Percentiles rank a stretch among this genome's conserved stretches.
Conservation (phyloP, 2,329 filamentous ascomycete species). For the Metarhizium rileyi region DNA sequence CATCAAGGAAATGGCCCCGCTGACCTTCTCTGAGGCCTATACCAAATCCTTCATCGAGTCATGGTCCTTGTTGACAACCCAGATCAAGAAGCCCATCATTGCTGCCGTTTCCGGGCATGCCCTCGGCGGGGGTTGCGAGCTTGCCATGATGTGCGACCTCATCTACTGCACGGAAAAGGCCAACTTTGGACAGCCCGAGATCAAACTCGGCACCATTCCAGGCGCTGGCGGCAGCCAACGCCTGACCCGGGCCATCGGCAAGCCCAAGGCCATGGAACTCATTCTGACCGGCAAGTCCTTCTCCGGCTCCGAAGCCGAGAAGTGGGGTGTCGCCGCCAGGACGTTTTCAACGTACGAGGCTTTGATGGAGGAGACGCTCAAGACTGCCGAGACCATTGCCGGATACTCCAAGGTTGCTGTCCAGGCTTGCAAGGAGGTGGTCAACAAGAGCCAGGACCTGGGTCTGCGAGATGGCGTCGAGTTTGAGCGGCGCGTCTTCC, state of each 20-base stretch:
- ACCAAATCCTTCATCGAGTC: slow-evolving; percentile 86
- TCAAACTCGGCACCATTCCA: slow-evolving; percentile 88
- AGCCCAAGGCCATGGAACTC: slow-evolving; percentile 83
- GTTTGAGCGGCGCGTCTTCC: slow-evolving; percentile 88
- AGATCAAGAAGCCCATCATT: slow-evolving; percentile 88
- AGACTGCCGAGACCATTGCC: slow-evolving; percentile 84
- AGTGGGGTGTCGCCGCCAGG: slow-evolving; percentile 83
- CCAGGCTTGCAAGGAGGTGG: slow-evolving; percentile 90
- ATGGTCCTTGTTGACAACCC: slow-evolving; percentile 78
- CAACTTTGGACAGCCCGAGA: slow-evolving; percentile 94
- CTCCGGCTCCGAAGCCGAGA: slow-evolving; percentile 70
- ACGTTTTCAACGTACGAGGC: slow-evolving; percentile 72
- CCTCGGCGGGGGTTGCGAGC: slow-evolving; percentile 88
- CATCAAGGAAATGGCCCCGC: slow-evolving; percentile 96
- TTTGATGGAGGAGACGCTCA: slow-evolving; percentile 69
- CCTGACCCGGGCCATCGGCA: slow-evolving; percentile 72
- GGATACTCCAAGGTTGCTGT: slow-evolving; percentile 78
- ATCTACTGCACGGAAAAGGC: slow-evolving; percentile 79
- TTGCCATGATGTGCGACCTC: slow-evolving; percentile 96
- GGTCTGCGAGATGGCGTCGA: slow-evolving; percentile 83
- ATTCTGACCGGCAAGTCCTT: slow-evolving; percentile 82
- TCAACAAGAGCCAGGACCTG: slow-evolving; percentile 96
- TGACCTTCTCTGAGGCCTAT: slow-evolving; percentile 84
- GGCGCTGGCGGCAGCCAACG: slow-evolving; percentile 88
- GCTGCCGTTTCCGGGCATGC: slow-evolving; percentile 92